These are phyloP conservation scores for Cenchrus fungigraminus DNA, from an alignment of 176 grass and related monocot species.

Conservation along the genomic window DNA sequence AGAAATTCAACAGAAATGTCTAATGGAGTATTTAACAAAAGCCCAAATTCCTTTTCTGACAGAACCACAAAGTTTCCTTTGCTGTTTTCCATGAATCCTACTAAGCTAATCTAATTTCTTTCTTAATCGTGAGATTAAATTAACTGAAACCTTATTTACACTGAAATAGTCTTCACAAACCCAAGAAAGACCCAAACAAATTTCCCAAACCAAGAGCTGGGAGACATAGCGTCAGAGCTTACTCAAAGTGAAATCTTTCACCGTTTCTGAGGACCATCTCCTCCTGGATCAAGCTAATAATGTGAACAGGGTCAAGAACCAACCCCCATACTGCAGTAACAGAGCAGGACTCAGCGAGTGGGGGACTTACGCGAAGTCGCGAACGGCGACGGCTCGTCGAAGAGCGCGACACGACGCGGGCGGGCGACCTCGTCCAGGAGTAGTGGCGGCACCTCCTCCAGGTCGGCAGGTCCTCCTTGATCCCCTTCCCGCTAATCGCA, in stretches of 20 bases:
- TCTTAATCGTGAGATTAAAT: neutral
- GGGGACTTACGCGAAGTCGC: conserved; percentile 31
- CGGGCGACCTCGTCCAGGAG: conserved; percentile 44
- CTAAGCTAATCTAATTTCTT: neutral
- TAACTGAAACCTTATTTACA: neutral
- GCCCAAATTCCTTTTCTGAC: neutral
- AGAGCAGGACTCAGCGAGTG: neutral
- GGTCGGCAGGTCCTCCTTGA: conserved; percentile 25
- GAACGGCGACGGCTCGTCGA: conserved; percentile 73
- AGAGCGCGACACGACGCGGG: conserved; percentile 68
- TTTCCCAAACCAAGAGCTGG: too few relatives aligned
- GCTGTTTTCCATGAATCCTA: neutral
- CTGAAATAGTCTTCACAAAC: neutral
- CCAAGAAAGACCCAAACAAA: neutral
- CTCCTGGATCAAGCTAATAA: conserved; percentile 16
- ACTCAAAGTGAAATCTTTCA: neutral
- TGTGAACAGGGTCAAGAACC: neutral
- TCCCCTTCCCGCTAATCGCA: conserved; percentile 18
- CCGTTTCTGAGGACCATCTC: neutral
- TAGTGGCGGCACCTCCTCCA: conserved; percentile 35
- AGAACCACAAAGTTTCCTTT: neutral
- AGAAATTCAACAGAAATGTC: neutral
- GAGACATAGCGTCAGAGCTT: too few relatives aligned
- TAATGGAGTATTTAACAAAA: conserved; percentile 2
- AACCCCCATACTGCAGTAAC: neutral